A percentile compares a stretch with the other conserved stretches of the same genome.
phyloP scores from a whole-genome alignment of 1,284 basidiomycete species.

The Mycena sp. region DNA sequence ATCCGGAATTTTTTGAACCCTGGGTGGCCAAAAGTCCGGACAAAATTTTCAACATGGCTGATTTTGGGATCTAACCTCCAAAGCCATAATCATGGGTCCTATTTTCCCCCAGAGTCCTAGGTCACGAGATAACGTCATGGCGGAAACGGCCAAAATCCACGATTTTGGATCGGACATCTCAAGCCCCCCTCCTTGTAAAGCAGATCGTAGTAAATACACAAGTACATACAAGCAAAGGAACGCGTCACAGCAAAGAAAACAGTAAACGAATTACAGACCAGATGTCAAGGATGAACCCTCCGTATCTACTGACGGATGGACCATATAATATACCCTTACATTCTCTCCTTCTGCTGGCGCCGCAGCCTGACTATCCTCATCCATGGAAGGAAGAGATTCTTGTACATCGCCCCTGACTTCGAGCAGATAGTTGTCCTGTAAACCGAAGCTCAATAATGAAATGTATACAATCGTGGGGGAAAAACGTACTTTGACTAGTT shows the following conservation, averaged over 20 bases:
- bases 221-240: neutral
- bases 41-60: too few species aligned
- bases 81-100: too few species aligned
- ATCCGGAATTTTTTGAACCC: too few species aligned
- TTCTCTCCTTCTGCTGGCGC: slow-evolving; percentile 57
- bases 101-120: too few species aligned
- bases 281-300: slow-evolving; percentile 60
- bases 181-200: too few species aligned
- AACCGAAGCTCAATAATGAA: neutral
- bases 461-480: neutral
- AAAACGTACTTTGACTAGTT: slow-evolving; percentile 84
- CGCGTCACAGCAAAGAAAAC: neutral
- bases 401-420: slow-evolving; percentile 86
- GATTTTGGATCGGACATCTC: too few species aligned
- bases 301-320: slow-evolving; percentile 82
- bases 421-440: slow-evolving; percentile 86
- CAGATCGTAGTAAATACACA: too few species aligned
- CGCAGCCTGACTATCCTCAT: slow-evolving; percentile 57
- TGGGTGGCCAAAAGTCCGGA: too few species aligned
- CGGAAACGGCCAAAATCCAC: too few species aligned
- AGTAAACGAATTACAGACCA: slow-evolving; percentile 4
- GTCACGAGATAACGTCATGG: too few species aligned
- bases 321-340: slow-evolving; percentile 80
- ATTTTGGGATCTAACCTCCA: too few species aligned
- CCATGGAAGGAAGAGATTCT: slow-evolving; percentile 75